These are phyloP conservation scores for Corniculantispora saksenae DNA, from an alignment of 2,329 filamentous ascomycete species.

Conservation along the genomic window DNA sequence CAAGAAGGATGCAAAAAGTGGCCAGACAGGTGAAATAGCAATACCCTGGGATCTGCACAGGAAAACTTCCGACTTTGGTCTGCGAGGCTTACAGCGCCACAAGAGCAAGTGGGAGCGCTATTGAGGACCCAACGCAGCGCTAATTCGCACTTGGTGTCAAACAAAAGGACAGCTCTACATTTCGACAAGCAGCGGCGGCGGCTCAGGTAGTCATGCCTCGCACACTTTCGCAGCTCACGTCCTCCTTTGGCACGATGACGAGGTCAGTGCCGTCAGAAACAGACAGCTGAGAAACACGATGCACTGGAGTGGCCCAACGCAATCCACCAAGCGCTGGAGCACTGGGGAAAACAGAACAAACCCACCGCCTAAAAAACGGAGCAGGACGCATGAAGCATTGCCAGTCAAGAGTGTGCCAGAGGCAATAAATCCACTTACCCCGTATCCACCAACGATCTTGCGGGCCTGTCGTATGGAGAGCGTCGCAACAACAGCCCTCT, in stretches of 20 bases:
- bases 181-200: not conserved
- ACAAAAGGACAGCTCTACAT: not conserved
- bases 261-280: not conserved
- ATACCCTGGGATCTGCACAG: not conserved
- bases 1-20: not conserved
- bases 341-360: not conserved
- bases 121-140: not conserved
- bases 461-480: not conserved
- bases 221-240: no score
- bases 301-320: not conserved
- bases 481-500: not conserved
- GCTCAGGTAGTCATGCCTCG: not conserved
- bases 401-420: not conserved
- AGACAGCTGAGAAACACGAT: constrained; percentile 1
- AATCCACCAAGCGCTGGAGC: not conserved
- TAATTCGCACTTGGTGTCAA: not conserved
- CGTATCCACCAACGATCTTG: constrained; percentile 16
- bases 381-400: not conserved
- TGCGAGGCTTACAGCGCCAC: not conserved
- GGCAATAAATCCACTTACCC: constrained; percentile 14
- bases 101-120: not conserved
- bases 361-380: constrained; percentile 8
- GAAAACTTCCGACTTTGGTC: not conserved
- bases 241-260: not conserved
- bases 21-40: no score